Evolutionary conservation across 352 stramenopile genomes (phyloP).

Genomic region (Globisporangium paddicum): DNA sequence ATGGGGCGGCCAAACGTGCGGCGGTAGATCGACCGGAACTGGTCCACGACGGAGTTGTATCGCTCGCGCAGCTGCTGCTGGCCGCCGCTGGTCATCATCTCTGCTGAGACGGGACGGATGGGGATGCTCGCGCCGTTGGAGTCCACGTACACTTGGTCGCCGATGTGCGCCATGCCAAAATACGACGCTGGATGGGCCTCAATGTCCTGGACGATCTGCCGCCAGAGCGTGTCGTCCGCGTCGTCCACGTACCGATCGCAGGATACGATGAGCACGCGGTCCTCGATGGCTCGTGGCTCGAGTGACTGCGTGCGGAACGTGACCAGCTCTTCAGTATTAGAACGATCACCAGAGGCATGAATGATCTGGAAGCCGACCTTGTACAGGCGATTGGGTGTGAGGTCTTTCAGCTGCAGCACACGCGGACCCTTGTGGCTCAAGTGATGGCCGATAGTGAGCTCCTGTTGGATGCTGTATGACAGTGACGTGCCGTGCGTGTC

Average conservation of each 20-base stretch:
- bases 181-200: slow-evolving; percentile 25
- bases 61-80: slow-evolving; percentile 5
- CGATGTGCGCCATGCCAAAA: slow-evolving; percentile 50
- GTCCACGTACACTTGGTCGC: slow-evolving; percentile 59
- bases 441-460: not conserved
- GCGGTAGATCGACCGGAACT: slow-evolving; percentile 59
- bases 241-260: slow-evolving; percentile 65
- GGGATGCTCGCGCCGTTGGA: slow-evolving; percentile 27
- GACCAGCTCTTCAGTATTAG: slow-evolving; percentile 16
- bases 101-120: slow-evolving; percentile 15
- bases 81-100: not conserved
- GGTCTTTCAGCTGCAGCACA: slow-evolving; percentile 23
- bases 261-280: slow-evolving; percentile 38
- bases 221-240: slow-evolving; percentile 42
- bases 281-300: not conserved
- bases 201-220: slow-evolving; percentile 29
- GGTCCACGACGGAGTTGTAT: slow-evolving; percentile 25
- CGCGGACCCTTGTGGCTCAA: slow-evolving; percentile 11
- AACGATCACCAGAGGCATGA: not conserved
- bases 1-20: slow-evolving; percentile 39
- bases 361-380: slow-evolving; percentile 16
- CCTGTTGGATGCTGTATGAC: slow-evolving; percentile 3
- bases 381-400: slow-evolving; percentile 37
- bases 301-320: slow-evolving; percentile 26
- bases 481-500: not conserved